phyloP scores from a whole-genome alignment of 2,329 filamentous ascomycete species.

The Neurospora sp. region DNA sequence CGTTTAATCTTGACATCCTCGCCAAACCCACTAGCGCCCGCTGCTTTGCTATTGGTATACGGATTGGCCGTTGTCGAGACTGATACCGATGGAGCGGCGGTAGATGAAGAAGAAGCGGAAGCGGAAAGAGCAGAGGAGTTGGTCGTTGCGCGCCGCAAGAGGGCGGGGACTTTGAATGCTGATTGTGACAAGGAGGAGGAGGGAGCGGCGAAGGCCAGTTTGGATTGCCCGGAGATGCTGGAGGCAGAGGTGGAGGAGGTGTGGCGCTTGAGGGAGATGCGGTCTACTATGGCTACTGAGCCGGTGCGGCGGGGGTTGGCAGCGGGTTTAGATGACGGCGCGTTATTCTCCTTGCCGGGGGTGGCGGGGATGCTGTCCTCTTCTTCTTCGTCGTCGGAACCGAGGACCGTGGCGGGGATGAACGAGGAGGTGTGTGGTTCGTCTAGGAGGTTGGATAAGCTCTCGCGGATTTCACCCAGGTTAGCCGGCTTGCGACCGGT shows the following conservation, averaged over 20 bases:
- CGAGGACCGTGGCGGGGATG: constrained; percentile 37
- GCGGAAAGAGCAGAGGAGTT: constrained; percentile 41
- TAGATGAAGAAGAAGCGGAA: constrained; percentile 24
- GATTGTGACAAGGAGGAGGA: constrained; percentile 13
- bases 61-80: background rate
- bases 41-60: constrained; percentile 1
- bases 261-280: constrained; percentile 56
- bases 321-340: too few relatives aligned
- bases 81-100: constrained; percentile 8
- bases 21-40: constrained; percentile 21
- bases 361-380: constrained; percentile 23
- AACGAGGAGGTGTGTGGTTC: constrained; percentile 45
- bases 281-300: constrained; percentile 54
- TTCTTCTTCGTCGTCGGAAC: constrained; percentile 43
- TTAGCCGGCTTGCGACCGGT: constrained; percentile 59
- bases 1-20: constrained; percentile 50
- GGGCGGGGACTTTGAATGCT: constrained; percentile 56
- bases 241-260: constrained; percentile 27
- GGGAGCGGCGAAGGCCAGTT: constrained; percentile 21
- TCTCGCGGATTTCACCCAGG: constrained; percentile 72
- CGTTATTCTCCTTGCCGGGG: background rate
- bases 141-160: constrained; percentile 66
- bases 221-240: constrained; percentile 9
- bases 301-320: constrained; percentile 26
- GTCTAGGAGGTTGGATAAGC: constrained; percentile 75